phyloP scores from a whole-genome alignment of 2,329 filamentous ascomycete genomes.

The Amauroascus verrucosus region DNA sequence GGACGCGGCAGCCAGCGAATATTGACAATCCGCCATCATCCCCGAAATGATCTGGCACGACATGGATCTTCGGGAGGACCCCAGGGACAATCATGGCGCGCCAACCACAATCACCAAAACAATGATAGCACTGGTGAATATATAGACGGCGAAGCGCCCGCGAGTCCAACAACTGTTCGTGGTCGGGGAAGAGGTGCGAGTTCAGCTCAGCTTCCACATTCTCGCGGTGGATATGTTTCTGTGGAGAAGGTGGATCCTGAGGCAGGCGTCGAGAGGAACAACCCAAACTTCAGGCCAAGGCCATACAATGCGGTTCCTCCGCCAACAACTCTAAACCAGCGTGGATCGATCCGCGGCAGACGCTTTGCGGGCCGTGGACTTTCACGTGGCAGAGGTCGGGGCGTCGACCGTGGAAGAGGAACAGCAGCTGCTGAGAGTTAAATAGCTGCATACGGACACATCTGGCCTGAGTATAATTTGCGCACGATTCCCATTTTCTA shows the following conservation, averaged over 20 bases:
- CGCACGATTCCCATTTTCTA: background rate
- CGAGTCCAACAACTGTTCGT: background rate
- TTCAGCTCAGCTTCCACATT: background rate
- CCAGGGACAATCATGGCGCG: slow-evolving; percentile 3
- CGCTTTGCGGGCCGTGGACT: slow-evolving; percentile 5
- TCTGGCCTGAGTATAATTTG: background rate
- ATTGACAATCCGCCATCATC: slow-evolving; percentile 20
- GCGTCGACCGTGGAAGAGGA: slow-evolving; percentile 9
- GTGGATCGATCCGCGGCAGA: slow-evolving; percentile 19
- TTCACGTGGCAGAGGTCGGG: slow-evolving; percentile 14
- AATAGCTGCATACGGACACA: background rate
- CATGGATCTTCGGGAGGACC: background rate
- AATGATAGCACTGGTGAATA: background rate
- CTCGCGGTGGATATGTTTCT: slow-evolving; percentile 23
- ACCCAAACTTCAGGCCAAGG: slow-evolving; percentile 43
- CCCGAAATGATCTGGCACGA: slow-evolving; percentile 7
- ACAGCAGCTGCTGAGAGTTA: background rate
- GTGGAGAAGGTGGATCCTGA: slow-evolving; percentile 40
- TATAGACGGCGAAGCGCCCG: background rate
- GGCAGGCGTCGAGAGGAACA: slow-evolving; percentile 42
- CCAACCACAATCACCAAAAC: background rate
- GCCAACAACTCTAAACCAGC: slow-evolving; percentile 27
- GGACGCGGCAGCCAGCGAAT: slow-evolving; percentile 25
- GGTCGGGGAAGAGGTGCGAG: slow-evolving; percentile 11
- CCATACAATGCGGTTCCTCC: slow-evolving; percentile 40